Evolutionary conservation across 305 asterid genomes (phyloP).

Genomic region (Solanum hybrid): DNA sequence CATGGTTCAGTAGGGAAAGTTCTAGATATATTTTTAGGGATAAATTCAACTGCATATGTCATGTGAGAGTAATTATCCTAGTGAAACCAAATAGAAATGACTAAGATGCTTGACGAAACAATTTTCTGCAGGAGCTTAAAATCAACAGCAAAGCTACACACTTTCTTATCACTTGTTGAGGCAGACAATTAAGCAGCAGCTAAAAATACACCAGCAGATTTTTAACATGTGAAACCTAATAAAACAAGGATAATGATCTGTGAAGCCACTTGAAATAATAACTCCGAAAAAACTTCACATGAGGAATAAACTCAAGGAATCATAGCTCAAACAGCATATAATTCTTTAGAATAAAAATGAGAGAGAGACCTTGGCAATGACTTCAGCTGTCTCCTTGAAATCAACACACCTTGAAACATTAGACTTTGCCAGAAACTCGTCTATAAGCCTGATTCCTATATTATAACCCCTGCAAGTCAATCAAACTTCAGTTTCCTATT

Average conservation of each 20-base stretch:
- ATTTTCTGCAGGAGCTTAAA: not conserved
- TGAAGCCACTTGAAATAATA: not conserved
- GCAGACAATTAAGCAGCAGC: not conserved
- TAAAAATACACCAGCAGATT: not conserved
- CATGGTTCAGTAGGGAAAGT: not conserved
- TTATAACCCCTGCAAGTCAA: slow-evolving; percentile 69
- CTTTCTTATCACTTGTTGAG: not conserved
- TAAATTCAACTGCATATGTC: not conserved
- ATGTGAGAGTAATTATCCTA: not conserved
- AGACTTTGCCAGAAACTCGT: slow-evolving; percentile 86
- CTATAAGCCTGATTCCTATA: slow-evolving; percentile 80
- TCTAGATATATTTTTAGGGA: not conserved
- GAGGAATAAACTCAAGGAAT: not conserved
- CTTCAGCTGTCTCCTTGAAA: slow-evolving; percentile 94
- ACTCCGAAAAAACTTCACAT: not conserved
- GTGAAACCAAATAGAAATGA: not conserved
- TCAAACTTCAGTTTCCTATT: not conserved
- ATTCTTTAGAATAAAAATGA: not conserved
- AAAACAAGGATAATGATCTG: not conserved
- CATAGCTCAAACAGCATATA: not conserved
- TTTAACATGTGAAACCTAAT: not conserved
- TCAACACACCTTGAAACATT: slow-evolving; percentile 83
- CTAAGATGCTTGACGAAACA: not conserved
- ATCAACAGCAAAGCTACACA: not conserved
- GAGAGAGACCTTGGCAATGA: slow-evolving; percentile 71